Evolutionary conservation across 495 filamentous ascomycete species (phyloP).

Genomic region (Lophiotrema nucula): DNA sequence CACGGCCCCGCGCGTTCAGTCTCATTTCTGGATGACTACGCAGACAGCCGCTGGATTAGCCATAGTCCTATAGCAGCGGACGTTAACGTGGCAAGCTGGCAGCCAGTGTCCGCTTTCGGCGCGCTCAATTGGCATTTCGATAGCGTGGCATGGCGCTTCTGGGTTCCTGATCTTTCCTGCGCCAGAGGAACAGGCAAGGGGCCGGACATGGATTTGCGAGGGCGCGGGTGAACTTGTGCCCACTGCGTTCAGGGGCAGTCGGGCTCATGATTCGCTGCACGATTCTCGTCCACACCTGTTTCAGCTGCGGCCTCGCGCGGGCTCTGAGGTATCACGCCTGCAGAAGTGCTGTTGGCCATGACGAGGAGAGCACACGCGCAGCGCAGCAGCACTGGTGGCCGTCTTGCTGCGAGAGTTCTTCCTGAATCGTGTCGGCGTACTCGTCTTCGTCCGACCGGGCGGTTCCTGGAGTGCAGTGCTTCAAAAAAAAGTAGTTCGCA

Average conservation of each 20-base stretch:
- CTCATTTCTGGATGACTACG: not conserved
- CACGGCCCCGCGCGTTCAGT: not conserved
- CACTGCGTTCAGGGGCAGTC: not conserved
- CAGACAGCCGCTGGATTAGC: not conserved
- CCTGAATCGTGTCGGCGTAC: not conserved
- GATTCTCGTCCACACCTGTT: too few species aligned
- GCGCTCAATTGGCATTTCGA: not conserved
- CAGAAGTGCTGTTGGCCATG: not conserved
- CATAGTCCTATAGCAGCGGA: not conserved
- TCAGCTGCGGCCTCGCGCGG: too few species aligned
- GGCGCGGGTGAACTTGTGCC: too few species aligned
- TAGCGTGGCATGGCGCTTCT: slow-evolving; percentile 4
- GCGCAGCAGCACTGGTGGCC: not conserved
- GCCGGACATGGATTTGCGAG: too few species aligned
- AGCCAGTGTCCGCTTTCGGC: not conserved
- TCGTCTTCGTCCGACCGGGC: not conserved
- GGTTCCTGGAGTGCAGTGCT: not conserved
- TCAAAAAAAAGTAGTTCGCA: slow-evolving; percentile 1
- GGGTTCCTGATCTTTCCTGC: too few species aligned
- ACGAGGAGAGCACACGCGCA: too few species aligned
- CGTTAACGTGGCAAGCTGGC: not conserved
- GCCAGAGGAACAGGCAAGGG: not conserved
- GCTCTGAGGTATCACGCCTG: too few species aligned
- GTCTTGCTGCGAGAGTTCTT: not conserved
- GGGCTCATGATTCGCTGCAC: not conserved